A percentile compares a stretch with the other conserved stretches of the same genome.
Conservation (phyloP, 2,329 filamentous ascomycete species). For the Xylariaceae sp. region DNA sequence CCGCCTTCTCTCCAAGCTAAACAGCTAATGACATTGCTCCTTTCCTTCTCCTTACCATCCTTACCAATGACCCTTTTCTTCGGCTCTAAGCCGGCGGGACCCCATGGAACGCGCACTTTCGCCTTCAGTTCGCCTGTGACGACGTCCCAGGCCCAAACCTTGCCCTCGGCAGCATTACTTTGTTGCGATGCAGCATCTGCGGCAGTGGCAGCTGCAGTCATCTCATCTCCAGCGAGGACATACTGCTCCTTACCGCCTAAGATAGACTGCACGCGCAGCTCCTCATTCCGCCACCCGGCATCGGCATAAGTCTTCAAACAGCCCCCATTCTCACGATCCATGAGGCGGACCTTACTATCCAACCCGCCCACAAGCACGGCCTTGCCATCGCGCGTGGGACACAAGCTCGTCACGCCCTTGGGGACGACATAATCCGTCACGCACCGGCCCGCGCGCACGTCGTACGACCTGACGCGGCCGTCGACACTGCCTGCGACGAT, state of each 20-base stretch:
- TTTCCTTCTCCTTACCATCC: slow-evolving; percentile 57
- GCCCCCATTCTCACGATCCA: slow-evolving; percentile 73
- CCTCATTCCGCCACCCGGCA: slow-evolving; percentile 57
- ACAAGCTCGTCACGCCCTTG: slow-evolving; percentile 69
- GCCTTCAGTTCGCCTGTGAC: slow-evolving; percentile 66
- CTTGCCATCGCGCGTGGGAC: slow-evolving; percentile 66
- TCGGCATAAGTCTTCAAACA: slow-evolving; percentile 69
- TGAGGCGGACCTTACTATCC: slow-evolving; percentile 72
- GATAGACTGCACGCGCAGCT: slow-evolving; percentile 69
- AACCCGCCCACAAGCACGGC: slow-evolving; percentile 70
- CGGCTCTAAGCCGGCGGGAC: slow-evolving; percentile 43
- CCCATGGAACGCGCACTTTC: slow-evolving; percentile 57
- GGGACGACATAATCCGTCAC: slow-evolving; percentile 69
- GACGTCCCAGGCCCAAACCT: slow-evolving; percentile 79
- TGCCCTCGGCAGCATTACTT: slow-evolving; percentile 45
- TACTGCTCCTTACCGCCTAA: slow-evolving; percentile 73
- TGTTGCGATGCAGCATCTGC: too few species aligned
- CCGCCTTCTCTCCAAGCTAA: slow-evolving; percentile 60
- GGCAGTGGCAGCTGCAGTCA: slow-evolving; percentile 34
- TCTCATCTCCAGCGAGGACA: slow-evolving; percentile 78
- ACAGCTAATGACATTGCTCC: slow-evolving; percentile 58
- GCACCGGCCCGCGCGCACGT: slow-evolving; percentile 70
- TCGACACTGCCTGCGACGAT: slow-evolving; percentile 79
- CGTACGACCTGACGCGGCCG: slow-evolving; percentile 76
- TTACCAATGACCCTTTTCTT: slow-evolving; percentile 53